These are phyloP conservation scores for Amanita muscaria DNA, from an alignment of 768 basidiomycete genomes.

Conservation along the genomic window DNA sequence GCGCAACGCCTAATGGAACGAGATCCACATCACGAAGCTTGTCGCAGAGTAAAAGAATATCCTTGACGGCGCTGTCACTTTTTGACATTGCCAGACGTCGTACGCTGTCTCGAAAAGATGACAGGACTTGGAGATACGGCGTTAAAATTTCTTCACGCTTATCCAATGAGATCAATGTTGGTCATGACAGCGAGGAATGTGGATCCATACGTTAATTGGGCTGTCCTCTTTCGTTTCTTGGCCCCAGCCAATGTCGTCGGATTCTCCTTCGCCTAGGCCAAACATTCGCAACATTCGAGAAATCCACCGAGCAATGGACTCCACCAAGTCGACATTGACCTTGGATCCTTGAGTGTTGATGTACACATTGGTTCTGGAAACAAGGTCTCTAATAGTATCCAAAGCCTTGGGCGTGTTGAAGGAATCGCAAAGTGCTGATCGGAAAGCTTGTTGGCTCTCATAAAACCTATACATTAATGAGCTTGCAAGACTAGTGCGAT, in stretches of 20 bases:
- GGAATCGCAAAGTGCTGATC: slow-evolving; percentile 86
- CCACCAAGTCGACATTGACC: slow-evolving; percentile 55
- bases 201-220: slow-evolving; percentile 41
- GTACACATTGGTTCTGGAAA: slow-evolving; percentile 84
- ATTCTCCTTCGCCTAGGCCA: slow-evolving; percentile 67
- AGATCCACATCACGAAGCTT: slow-evolving; percentile 83
- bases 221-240: slow-evolving; percentile 40
- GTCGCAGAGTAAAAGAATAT: slow-evolving; percentile 84
- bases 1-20: slow-evolving; percentile 87
- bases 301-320: slow-evolving; percentile 58
- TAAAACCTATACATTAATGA: slow-evolving; percentile 45
- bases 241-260: slow-evolving; percentile 79
- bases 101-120: slow-evolving; percentile 87
- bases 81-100: slow-evolving; percentile 73
- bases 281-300: slow-evolving; percentile 71
- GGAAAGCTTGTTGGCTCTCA: slow-evolving; percentile 69
- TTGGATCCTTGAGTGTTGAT: slow-evolving; percentile 56
- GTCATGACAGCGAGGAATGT: slow-evolving; percentile 1
- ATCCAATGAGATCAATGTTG: slow-evolving; percentile 7
- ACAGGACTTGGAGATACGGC: slow-evolving; percentile 81
- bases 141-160: slow-evolving; percentile 81
- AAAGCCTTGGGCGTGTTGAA: slow-evolving; percentile 92
- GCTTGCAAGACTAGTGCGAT: background rate
- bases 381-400: slow-evolving; percentile 65
- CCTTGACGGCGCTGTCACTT: slow-evolving; percentile 54